Percentiles rank a stretch among this genome's conserved stretches.
Conservation (phyloP, 371 early-diverging fungal genomes). For the Haplosporangium sp. region DNA sequence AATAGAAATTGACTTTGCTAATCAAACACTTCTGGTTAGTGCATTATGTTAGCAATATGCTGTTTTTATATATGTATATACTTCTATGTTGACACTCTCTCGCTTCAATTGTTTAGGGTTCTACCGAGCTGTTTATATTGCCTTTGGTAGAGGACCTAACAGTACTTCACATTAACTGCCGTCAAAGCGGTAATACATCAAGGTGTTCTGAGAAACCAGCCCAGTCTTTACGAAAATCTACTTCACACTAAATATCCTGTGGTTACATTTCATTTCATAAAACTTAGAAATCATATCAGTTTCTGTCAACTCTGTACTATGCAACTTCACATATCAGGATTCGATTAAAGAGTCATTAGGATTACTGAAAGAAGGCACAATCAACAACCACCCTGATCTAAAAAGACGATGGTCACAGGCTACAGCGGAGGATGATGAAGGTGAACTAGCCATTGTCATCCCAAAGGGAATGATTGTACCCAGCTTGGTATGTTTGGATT, state of each 20-base stretch:
- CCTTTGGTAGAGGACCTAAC: slow-evolving; percentile 64
- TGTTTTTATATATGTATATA: background rate
- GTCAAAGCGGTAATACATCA: slow-evolving; percentile 68
- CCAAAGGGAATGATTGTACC: slow-evolving; percentile 62
- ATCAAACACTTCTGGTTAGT: slow-evolving; percentile 47
- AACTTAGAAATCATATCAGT: slow-evolving; percentile 67
- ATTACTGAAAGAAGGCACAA: slow-evolving; percentile 60
- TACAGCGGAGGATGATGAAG: slow-evolving; percentile 72
- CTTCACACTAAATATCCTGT: background rate
- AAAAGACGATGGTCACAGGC: slow-evolving; percentile 69
- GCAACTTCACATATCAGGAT: slow-evolving; percentile 66
- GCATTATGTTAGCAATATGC: background rate
- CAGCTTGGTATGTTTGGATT: slow-evolving; percentile 18
- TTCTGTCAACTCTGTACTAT: slow-evolving; percentile 65
- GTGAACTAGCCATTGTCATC: slow-evolving; percentile 73
- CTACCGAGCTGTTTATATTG: slow-evolving; percentile 70
- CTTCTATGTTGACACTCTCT: background rate
- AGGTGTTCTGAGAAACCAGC: background rate
- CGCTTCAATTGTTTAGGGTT: slow-evolving; percentile 59
- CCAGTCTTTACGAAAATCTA: background rate
- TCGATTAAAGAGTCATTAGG: slow-evolving; percentile 64
- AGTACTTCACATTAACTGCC: slow-evolving; percentile 67
- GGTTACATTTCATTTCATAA: background rate
- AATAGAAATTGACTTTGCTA: slow-evolving; percentile 64
- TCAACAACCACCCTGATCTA: slow-evolving; percentile 69